A percentile compares a stretch with the other conserved stretches of the same genome.
These are phyloP conservation scores for Gymnopilus junonius DNA, from an alignment of 768 basidiomycete genomes.

Conservation along the genomic window DNA sequence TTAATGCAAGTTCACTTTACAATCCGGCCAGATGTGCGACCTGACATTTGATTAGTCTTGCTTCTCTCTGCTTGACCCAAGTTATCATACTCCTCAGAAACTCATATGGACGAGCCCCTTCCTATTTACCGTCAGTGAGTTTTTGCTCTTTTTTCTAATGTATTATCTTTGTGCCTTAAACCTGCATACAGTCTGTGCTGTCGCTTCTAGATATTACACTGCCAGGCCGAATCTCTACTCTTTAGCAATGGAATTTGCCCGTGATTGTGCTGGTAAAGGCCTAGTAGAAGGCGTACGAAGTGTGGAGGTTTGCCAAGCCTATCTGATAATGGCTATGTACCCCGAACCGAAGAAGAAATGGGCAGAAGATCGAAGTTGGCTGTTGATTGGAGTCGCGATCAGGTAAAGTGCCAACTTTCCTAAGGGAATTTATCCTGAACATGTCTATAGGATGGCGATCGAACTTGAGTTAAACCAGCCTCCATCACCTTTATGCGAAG, in stretches of 20 bases:
- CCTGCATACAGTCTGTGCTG: slow-evolving; percentile 58
- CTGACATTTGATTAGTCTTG: slow-evolving; percentile 45
- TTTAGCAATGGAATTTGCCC: slow-evolving; percentile 64
- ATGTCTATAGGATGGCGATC: slow-evolving; percentile 59
- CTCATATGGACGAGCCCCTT: slow-evolving; percentile 61
- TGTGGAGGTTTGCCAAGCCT: slow-evolving; percentile 83
- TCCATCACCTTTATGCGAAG: slow-evolving; percentile 49
- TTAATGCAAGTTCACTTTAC: slow-evolving; percentile 46
- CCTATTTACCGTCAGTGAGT: slow-evolving; percentile 64
- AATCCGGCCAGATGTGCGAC: slow-evolving; percentile 26
- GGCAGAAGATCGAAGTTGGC: slow-evolving; percentile 75
- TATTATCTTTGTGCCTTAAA: neutral
- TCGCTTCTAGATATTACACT: slow-evolving; percentile 68
- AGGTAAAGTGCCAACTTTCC: slow-evolving; percentile 41
- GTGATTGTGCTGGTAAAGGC: slow-evolving; percentile 61
- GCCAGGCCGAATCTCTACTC: slow-evolving; percentile 58
- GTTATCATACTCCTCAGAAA: slow-evolving; percentile 55
- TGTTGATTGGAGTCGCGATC: slow-evolving; percentile 73
- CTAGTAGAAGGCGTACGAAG: slow-evolving; percentile 65
- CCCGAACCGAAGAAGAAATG: slow-evolving; percentile 64
- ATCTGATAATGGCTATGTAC: slow-evolving; percentile 68
- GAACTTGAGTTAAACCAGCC: slow-evolving; percentile 72
- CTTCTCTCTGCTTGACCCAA: slow-evolving; percentile 61
- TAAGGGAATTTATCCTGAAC: neutral
- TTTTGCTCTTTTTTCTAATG: neutral